Conservation (phyloP, 108 stramenopile genomes). For the Schizochytrium sp. region DNA sequence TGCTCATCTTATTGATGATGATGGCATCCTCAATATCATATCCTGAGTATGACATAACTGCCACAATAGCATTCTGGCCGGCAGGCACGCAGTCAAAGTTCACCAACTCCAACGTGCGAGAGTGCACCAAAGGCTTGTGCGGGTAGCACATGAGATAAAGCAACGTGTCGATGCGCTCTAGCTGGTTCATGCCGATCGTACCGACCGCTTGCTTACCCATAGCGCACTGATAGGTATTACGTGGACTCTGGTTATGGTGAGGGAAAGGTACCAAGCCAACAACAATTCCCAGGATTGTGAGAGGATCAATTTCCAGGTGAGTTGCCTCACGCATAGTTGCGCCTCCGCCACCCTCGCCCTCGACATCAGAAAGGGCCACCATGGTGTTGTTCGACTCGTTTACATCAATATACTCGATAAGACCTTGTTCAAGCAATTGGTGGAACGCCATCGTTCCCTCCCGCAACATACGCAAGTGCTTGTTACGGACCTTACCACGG, state of each 20-base stretch:
- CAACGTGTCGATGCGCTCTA: conserved; percentile 99
- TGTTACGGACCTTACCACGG: conserved; percentile 72
- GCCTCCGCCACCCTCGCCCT: conserved; percentile 12
- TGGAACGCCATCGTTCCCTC: conserved; percentile 81
- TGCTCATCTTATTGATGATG: conserved; percentile 97
- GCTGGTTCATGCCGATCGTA: conserved; percentile 94
- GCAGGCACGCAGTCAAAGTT: conserved; percentile 97
- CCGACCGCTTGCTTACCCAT: conserved; percentile 94
- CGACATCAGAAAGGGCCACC: conserved; percentile 44
- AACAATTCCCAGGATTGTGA: conserved; percentile 82
- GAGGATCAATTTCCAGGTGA: conserved; percentile 99
- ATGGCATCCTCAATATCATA: conserved; percentile 99
- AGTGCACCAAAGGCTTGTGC: conserved; percentile 96
- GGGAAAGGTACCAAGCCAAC: conserved; percentile 98
- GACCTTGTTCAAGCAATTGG: conserved; percentile 89
- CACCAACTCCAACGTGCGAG: conserved; percentile 96
- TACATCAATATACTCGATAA: conserved; percentile 98
- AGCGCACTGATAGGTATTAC: conserved; percentile 97
- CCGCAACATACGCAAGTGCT: conserved; percentile 69
- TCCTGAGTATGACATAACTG: conserved; percentile 97
- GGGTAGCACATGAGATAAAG: conserved; percentile 99
- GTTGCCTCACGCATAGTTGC: conserved; percentile 84
- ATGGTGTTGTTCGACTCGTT: conserved; percentile 89
- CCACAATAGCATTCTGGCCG: conserved; percentile 96
- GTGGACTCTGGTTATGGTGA: conserved; percentile 99